These are phyloP conservation scores for Orychophragmus violaceus DNA, from an alignment of 345 rosid species.

Conservation along the genomic window DNA sequence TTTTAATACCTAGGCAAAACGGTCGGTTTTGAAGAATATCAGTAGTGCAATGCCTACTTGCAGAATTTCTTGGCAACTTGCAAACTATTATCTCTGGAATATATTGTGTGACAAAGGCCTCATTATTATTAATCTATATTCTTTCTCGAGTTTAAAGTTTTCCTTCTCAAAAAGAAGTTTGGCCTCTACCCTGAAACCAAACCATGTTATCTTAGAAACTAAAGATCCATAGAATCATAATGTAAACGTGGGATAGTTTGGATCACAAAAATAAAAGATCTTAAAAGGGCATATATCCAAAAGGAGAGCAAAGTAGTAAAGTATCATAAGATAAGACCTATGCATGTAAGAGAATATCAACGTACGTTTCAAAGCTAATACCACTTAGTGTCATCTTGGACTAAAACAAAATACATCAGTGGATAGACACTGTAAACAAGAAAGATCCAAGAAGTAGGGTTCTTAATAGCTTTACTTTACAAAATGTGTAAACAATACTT, in stretches of 20 bases:
- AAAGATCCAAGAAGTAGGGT: conserved; percentile 5
- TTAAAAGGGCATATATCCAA: conserved; percentile 15
- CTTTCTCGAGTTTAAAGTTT: conserved; percentile 28
- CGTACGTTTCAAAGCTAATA: conserved; percentile 2
- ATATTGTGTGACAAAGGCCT: conserved; percentile 38
- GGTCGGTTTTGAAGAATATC: conserved; percentile 9
- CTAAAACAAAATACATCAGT: not conserved
- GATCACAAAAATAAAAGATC: conserved; percentile 5
- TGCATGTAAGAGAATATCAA: too few species aligned
- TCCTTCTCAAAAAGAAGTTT: conserved; percentile 35
- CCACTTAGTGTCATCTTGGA: too few species aligned
- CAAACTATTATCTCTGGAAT: conserved; percentile 31
- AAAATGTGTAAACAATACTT: conserved; percentile 16
- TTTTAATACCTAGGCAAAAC: too few species aligned
- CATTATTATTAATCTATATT: conserved; percentile 34
- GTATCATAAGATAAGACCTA: conserved; percentile 5
- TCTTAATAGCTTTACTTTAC: conserved; percentile 19
- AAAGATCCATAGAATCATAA: conserved; percentile 8
- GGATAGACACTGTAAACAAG: conserved; percentile 4
- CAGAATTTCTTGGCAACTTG: conserved; percentile 49
- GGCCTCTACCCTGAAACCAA: conserved; percentile 14
- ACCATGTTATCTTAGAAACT: conserved; percentile 18
- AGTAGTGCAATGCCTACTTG: conserved; percentile 33
- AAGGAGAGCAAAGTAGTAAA: not conserved
- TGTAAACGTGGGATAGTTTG: not conserved